These are phyloP conservation scores for Debaryomyces udenii DNA, from an alignment of 1,139 yeast species.

Conservation along the genomic window DNA sequence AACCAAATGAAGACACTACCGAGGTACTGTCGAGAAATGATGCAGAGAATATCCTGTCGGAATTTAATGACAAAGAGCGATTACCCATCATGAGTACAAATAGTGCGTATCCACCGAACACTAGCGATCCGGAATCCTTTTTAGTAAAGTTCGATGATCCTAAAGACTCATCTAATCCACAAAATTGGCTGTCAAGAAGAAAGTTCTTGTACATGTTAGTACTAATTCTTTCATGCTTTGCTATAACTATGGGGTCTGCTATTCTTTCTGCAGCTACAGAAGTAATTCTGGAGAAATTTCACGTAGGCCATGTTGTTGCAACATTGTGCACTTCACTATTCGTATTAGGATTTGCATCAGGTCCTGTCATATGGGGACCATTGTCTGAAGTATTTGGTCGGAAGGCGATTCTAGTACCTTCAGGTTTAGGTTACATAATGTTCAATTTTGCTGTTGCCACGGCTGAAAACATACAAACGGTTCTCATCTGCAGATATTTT, in stretches of 20 bases:
- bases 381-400: conserved; percentile 41
- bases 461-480: conserved; percentile 40
- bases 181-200: too few species aligned
- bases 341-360: conserved; percentile 50
- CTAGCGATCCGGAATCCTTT: too few species aligned
- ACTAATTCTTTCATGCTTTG: background rate
- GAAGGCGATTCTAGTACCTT: conserved; percentile 31
- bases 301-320: conserved; percentile 36
- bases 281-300: conserved; percentile 29
- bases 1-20: too few species aligned
- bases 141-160: too few species aligned
- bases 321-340: conserved; percentile 41
- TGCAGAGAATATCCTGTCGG: too few species aligned
- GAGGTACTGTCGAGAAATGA: too few species aligned
- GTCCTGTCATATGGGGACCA: conserved; percentile 49
- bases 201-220: too few species aligned
- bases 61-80: too few species aligned
- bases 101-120: too few species aligned
- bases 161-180: too few species aligned
- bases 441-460: conserved; percentile 45
- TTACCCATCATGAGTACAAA: too few species aligned
- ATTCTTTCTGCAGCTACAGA: conserved; percentile 37
- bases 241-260: conserved; percentile 33
- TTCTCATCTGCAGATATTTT: conserved; percentile 46
- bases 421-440: conserved; percentile 35